Evolutionary conservation across 164 flowering plant genomes (phyloP), one percentile per base, ranked within the genome.

Genomic region (Cinnamomum chago): DNA sequence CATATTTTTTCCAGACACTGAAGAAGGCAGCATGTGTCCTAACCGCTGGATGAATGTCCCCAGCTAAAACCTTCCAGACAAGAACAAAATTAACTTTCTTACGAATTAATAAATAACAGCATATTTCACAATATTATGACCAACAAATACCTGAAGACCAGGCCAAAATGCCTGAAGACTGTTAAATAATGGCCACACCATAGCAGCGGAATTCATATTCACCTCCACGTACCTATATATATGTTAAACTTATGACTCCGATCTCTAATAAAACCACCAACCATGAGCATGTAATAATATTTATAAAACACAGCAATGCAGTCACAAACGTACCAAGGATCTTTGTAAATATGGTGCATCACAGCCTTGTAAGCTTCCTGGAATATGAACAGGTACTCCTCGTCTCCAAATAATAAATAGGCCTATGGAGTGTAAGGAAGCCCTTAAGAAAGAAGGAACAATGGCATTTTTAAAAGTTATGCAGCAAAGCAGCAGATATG

Each of bases 101-200:
- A 55, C 30, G 51, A 62, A 69, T 2, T 3, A n/a, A 55, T 0
- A 62, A 69, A 2, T 3, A n/a, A 55, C n/a, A 17, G 60, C n/a
- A 55, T 55, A 55, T 15, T 55, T 15, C 60, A 55, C 20, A 15
- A 55, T 20, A 55, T 15, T 55, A 55, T 11, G 17, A 33, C 6
- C 40, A 60, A 27, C 27, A 2, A 62, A 68, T 78, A 96, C 97
- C 95, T 94, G 99, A 83, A 96, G 94, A 58, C 98, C 98, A 68
- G 99, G 99, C 99, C 98, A 96, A 81, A 96, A 96, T 73, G 99
- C 97, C 83, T 94, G 98, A 79, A 96, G 84, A 81, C 99, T 96
- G 79, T 96, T 96, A 77, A 96, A 96, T 70, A 96, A 78, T 24
- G 97, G 98, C 99, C 99, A 96, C 17, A 96, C 99, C 75, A 94